Evolutionary conservation across 345 rosid genomes (phyloP), one percentile per base, ranked within the genome.

Genomic region (Citrus unshiu): DNA sequence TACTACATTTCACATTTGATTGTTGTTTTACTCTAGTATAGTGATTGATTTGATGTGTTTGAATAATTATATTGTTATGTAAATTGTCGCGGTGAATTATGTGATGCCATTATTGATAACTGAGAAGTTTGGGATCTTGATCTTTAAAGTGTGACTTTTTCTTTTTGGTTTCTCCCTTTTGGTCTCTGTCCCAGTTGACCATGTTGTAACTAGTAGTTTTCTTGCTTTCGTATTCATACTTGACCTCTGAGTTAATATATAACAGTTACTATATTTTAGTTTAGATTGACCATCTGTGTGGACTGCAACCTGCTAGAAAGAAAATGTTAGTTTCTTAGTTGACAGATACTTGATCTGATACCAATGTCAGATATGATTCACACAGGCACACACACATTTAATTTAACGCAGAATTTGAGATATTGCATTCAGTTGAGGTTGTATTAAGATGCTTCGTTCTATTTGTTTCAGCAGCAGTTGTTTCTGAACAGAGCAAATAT

Each of bases 401-500:
- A 24, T 4, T n/a, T 60, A 21, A 22, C 21, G 74, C 63, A 27
- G 60, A 59, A 62, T 72, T 35, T 22, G 57, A 61, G 21, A 61
- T 9, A 12, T 12, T 30, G 5, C 25, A 25, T 65, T 40, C 67
- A 19, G n/a, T 43, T 25, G 21, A 24, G 34, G 27, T 73, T 25
- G 68, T 69, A 24, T 46, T 66, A 30, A 62, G 25, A 49, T 64
- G 56, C 57, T 78, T 68, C 24, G 29, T 32, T 79, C 46, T 77
- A 76, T 43, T 71, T 82, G 60, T 80, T 93, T 72, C 97, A 91
- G 98, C 94, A 64, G 84, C 92, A 4, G 92, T 87, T 61, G 93
- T 93, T 34, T 73, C 83, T 83, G 80, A 89, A 51, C 81, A 79
- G 76, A 81, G 78, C 74, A 87, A 89, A 87, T 93, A 91, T 16